These are phyloP conservation scores for Rhizopus arrhizus DNA, from an alignment of 371 early-diverging fungal genomes.

Conservation along the genomic window DNA sequence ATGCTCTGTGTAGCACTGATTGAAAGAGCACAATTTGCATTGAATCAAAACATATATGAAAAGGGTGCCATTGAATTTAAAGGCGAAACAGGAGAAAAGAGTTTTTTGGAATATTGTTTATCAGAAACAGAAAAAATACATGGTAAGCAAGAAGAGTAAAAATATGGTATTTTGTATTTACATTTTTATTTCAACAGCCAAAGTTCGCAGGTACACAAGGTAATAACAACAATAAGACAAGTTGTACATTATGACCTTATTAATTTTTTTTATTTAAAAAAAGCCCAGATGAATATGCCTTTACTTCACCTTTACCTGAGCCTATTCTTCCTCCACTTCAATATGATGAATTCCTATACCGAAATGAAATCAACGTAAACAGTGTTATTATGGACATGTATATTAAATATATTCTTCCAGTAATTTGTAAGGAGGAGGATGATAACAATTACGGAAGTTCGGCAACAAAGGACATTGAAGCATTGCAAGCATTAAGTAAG, in stretches of 20 bases:
- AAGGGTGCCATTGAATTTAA: conserved; percentile 69
- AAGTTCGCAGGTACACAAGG: conserved; percentile 82
- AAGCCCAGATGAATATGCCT: conserved; percentile 96
- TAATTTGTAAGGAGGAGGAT: conserved; percentile 65
- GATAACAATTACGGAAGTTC: conserved; percentile 91
- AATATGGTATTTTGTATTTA: no score
- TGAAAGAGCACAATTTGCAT: conserved; percentile 90
- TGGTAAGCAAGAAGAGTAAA: conserved; percentile 51
- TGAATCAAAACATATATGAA: conserved; percentile 78
- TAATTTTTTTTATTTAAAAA: background rate
- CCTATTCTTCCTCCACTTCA: conserved; percentile 85
- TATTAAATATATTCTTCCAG: conserved; percentile 69
- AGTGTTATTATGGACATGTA: conserved; percentile 78
- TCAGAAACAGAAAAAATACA: conserved; percentile 91
- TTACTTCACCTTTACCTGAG: conserved; percentile 79
- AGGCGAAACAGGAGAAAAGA: conserved; percentile 56
- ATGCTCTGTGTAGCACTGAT: conserved; percentile 69
- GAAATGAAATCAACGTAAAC: conserved; percentile 86
- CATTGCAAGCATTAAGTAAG: conserved; percentile 87
- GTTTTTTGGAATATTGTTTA: conserved; percentile 89
- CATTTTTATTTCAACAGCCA: conserved; percentile 53
- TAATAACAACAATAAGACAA: conserved; percentile 13
- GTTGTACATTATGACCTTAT: background rate
- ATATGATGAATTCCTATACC: conserved; percentile 71
- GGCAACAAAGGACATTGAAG: conserved; percentile 91